These are phyloP conservation scores for Oryza glaberrima DNA, from an alignment of 176 grass and related monocot species.

Conservation along the genomic window DNA sequence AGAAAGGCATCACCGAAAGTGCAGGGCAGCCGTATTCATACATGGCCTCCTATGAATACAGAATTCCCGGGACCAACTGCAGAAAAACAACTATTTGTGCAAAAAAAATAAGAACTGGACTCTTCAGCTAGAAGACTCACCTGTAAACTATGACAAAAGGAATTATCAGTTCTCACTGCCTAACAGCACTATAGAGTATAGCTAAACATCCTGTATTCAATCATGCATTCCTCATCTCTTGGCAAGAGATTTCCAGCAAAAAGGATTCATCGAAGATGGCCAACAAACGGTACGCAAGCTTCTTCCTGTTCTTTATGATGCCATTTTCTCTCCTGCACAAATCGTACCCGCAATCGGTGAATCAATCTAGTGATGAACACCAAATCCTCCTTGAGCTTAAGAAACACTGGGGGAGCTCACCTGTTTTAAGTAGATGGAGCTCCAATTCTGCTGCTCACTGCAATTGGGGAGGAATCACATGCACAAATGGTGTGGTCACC, in stretches of 20 bases:
- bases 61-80: no score
- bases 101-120: no score
- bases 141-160: neutral
- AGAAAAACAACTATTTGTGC: no score
- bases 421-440: slow-evolving; percentile 46
- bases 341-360: neutral
- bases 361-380: slow-evolving; percentile 18
- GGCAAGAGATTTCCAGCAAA: neutral
- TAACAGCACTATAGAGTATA: neutral
- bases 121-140: no score
- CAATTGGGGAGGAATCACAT: slow-evolving; percentile 57
- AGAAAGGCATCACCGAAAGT: neutral
- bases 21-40: no score
- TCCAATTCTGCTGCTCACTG: slow-evolving; percentile 41
- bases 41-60: neutral
- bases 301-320: neutral
- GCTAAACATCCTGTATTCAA: neutral
- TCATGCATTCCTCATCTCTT: neutral
- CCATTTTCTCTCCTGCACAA: neutral
- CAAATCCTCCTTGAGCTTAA: slow-evolving; percentile 47
- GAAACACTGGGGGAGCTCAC: slow-evolving; percentile 49
- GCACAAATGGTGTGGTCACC: slow-evolving; percentile 38
- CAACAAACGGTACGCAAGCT: neutral
- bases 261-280: slow-evolving; percentile 9
- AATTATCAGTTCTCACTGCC: neutral